A percentile compares a stretch with the other conserved stretches of the same genome.
phyloP scores from a whole-genome alignment of 2,329 filamentous ascomycete species.

The Nakataea oryzae region DNA sequence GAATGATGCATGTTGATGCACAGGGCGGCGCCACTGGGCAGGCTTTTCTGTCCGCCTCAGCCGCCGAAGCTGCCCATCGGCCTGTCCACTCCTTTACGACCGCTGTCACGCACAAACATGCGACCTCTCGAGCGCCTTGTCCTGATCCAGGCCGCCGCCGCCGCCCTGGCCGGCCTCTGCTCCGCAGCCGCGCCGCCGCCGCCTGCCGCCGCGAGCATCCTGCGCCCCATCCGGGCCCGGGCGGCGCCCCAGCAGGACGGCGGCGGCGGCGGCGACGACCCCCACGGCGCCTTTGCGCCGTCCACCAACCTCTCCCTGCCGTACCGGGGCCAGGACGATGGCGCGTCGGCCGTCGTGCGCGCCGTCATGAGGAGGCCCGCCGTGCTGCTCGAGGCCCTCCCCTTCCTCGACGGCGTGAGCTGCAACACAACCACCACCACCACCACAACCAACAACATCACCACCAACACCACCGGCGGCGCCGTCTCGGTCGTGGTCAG shows the following conservation, averaged over 20 bases:
- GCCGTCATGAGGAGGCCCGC: background rate
- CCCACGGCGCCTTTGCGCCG: background rate
- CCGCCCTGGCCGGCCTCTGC: background rate
- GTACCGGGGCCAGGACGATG: background rate
- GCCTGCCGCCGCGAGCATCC: background rate
- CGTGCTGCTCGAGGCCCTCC: background rate
- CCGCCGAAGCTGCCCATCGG: too few relatives aligned
- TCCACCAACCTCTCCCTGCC: background rate
- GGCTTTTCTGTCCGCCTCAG: too few relatives aligned
- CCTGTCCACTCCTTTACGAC: too few relatives aligned
- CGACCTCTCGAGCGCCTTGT: background rate
- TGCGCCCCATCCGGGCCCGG: background rate
- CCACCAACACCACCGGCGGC: too few relatives aligned
- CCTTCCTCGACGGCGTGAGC: background rate
- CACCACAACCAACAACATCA: too few relatives aligned
- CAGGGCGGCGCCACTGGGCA: too few relatives aligned
- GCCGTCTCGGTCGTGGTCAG: background rate
- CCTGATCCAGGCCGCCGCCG: background rate
- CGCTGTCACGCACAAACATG: background rate
- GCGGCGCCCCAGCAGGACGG: background rate
- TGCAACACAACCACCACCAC: too few relatives aligned
- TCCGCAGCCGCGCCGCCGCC: background rate
- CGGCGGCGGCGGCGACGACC: too few relatives aligned
- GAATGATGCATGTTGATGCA: too few relatives aligned
- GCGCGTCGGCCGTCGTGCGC: background rate